Evolutionary conservation across 2,329 filamentous ascomycete species (phyloP), one percentile per base, ranked within the genome.

Genomic region (Neonectria sp.): DNA sequence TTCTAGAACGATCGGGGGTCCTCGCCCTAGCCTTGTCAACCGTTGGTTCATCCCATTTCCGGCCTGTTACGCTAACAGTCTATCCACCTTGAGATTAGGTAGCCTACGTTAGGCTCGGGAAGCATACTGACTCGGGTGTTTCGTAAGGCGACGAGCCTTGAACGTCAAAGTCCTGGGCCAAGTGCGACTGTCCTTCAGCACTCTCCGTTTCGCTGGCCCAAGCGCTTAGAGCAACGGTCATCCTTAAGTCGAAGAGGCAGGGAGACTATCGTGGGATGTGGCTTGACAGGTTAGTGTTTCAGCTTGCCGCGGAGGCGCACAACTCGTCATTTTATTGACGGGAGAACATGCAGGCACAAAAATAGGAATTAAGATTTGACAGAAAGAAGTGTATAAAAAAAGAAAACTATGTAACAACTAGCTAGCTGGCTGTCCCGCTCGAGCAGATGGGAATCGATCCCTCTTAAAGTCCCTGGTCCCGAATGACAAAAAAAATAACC

Each of bases 391-490:
- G 60, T 61, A 55, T 65, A 31, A 57, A 55, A 11, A 3, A 53
- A 33, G 35, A 57, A 56, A 46, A 25, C 37, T 40, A 40, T 40
- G 15, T 40, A 40, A 40, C 45, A 45, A 25, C 63, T 69, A 65
- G 51, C 60, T 66, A 60, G 55, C 64, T 65, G 66, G 71, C 69
- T 71, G 69, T 74, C 66, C 72, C 74, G 74, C 58, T 55, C 55
- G 52, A 71, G 52, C 43, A 63, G 59, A 49, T 72, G 70, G 67
- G 69, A 63, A 72, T 71, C 59, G 73, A 71, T 69, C 73, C 73
- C 73, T 68, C 27, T 55, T 59, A 63, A 59, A 68, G 69, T 60
- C 74, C 70, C 72, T 72, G 69, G 67, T 69, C 72, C 72, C 69
- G 61, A 60, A 68, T 65, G 58, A 45, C 63, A 51, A 21, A 55